phyloP scores from a whole-genome alignment of 129 eudicot genomes.

The Lonicera japonica region DNA sequence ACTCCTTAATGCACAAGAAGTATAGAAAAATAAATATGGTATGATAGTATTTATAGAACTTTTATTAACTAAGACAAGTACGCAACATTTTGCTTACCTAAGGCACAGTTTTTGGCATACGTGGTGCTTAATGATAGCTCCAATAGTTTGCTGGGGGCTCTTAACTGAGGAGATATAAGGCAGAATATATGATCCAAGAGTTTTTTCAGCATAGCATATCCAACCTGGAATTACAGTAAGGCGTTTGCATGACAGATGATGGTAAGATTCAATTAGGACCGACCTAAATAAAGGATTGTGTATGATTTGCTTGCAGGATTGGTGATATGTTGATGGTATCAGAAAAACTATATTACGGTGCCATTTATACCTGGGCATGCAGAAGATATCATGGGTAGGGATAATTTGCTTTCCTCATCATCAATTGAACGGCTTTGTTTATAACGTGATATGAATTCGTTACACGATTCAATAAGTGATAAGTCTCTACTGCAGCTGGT shows the following conservation, averaged over 20 bases:
- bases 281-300: not conserved
- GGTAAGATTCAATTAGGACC: not conserved
- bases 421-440: constrained; percentile 44
- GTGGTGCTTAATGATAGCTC: constrained; percentile 71
- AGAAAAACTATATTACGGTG: not conserved
- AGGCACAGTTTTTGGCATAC: constrained; percentile 51
- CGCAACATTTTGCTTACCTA: constrained; percentile 34
- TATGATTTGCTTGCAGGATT: not conserved
- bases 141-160: constrained; percentile 97
- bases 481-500: constrained; percentile 93
- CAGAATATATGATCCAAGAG: constrained; percentile 84
- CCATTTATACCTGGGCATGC: constrained; percentile 80
- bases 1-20: too few species aligned
- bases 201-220: constrained; percentile 98
- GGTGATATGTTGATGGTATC: not conserved
- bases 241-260: not conserved
- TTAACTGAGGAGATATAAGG: constrained; percentile 92
- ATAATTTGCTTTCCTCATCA: constrained; percentile 29
- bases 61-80: not conserved
- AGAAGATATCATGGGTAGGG: constrained; percentile 84
- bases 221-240: constrained; percentile 58
- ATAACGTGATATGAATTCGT: constrained; percentile 78
- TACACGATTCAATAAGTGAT: constrained; percentile 82
- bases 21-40: too few species aligned
- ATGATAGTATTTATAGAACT: too few species aligned